These are phyloP conservation scores for Claviceps sp. DNA, from an alignment of 2,329 filamentous ascomycete genomes.

Conservation along the genomic window DNA sequence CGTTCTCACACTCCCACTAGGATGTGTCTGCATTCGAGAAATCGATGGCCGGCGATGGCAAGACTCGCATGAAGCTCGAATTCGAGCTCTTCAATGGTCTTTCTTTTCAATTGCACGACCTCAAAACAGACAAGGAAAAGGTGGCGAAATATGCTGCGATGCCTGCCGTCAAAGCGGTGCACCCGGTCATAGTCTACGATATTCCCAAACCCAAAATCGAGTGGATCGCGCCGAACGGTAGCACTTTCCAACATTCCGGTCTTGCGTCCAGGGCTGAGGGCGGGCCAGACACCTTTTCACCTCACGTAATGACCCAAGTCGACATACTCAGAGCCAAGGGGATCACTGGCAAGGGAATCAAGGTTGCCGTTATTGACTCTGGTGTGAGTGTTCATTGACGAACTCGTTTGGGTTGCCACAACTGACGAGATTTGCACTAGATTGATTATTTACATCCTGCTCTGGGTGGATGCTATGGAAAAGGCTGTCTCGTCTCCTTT, in stretches of 20 bases:
- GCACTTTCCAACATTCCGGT: conserved; percentile 9
- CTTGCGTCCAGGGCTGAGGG: conserved; percentile 11
- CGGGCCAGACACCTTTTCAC: conserved; percentile 25
- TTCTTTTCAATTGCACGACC: conserved; percentile 37
- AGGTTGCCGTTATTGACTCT: conserved; percentile 39
- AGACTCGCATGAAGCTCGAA: conserved; percentile 33
- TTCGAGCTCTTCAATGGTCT: conserved; percentile 40
- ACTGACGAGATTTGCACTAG: conserved; percentile 13
- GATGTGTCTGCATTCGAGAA: conserved; percentile 10
- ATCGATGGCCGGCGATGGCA: conserved; percentile 18
- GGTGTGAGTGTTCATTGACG: conserved; percentile 28
- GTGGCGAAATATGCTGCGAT: conserved; percentile 27
- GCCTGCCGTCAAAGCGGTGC: conserved; percentile 33
- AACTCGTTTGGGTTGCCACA: neutral
- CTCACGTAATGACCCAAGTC: conserved; percentile 43
- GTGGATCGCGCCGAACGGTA: conserved; percentile 24
- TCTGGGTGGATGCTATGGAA: conserved; percentile 50
- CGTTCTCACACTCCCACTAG: neutral
- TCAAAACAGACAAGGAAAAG: conserved; percentile 28
- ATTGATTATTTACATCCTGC: conserved; percentile 50
- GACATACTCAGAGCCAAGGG: conserved; percentile 36
- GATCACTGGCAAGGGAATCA: conserved; percentile 36
- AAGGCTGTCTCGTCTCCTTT: conserved; percentile 41
- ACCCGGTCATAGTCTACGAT: conserved; percentile 31
- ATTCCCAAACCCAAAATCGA: conserved; percentile 33